Percentiles rank a stretch among this genome's conserved stretches.
These are phyloP conservation scores for Lipomyces orientalis DNA, from an alignment of 805 yeast genomes.

Conservation along the genomic window DNA sequence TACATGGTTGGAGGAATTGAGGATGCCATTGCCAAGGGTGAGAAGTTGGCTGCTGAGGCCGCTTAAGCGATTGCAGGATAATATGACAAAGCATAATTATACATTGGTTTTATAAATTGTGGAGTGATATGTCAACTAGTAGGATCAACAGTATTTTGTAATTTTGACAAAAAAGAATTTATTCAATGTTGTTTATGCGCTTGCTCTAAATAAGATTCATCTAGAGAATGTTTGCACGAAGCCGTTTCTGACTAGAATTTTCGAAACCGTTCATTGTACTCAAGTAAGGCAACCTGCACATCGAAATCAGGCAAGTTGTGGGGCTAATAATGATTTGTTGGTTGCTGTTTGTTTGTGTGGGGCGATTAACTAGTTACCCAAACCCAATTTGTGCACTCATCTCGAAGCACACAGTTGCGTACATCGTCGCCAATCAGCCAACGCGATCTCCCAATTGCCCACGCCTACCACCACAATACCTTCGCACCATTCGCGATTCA, in stretches of 20 bases:
- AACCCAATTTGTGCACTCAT: neutral
- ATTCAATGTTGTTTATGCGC: neutral
- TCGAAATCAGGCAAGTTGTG: no score
- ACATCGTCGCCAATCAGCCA: neutral
- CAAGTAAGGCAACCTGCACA: no score
- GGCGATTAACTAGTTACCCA: neutral
- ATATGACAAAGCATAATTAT: constrained; percentile 1
- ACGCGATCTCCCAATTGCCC: neutral
- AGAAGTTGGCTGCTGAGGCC: constrained; percentile 75
- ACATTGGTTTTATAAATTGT: neutral
- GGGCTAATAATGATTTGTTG: no score
- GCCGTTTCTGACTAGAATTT: neutral
- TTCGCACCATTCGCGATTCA: neutral
- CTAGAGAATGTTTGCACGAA: neutral
- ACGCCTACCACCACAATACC: neutral
- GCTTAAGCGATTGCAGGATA: constrained; percentile 14
- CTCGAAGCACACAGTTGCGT: neutral
- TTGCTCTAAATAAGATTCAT: neutral
- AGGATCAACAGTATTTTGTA: neutral
- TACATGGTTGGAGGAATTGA: constrained; percentile 99
- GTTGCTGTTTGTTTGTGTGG: neutral
- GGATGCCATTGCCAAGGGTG: constrained; percentile 98
- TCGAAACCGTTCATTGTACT: no score
- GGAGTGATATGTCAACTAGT: neutral
- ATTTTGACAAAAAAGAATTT: neutral